phyloP scores from a whole-genome alignment of 257 asterid genomes.

The Fraxinus cuspidata region DNA sequence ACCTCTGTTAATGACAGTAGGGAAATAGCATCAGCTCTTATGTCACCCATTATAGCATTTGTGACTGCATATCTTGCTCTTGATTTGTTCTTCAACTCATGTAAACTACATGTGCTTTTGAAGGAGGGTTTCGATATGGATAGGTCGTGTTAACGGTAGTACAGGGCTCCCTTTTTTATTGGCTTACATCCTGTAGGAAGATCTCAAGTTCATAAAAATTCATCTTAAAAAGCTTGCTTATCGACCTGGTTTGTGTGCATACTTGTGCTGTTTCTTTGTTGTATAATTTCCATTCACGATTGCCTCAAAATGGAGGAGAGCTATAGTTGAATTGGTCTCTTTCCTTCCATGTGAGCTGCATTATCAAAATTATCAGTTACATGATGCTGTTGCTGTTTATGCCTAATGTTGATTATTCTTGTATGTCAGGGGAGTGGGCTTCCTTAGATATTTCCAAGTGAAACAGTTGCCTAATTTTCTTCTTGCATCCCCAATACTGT shows the following conservation, averaged over 20 bases:
- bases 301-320: background rate
- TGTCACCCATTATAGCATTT: background rate
- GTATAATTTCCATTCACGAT: background rate
- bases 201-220: background rate
- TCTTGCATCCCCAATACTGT: slow-evolving; percentile 86
- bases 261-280: background rate
- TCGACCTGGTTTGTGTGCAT: background rate
- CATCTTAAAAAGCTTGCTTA: background rate
- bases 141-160: background rate
- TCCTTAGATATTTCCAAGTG: slow-evolving; percentile 78
- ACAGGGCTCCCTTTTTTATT: background rate
- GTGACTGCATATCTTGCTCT: background rate
- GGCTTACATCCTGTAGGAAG: background rate
- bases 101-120: background rate
- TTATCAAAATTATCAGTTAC: background rate
- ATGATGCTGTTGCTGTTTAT: slow-evolving; percentile 1
- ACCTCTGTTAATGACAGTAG: background rate
- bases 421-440: slow-evolving; percentile 87
- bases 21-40: background rate
- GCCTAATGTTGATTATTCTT: slow-evolving; percentile 27
- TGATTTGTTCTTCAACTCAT: background rate
- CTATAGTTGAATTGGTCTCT: slow-evolving; percentile 12
- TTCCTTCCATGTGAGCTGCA: slow-evolving; percentile 17
- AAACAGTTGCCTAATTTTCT: slow-evolving; percentile 91
- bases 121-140: background rate